A percentile compares a stretch with the other conserved stretches of the same genome.
Conservation (phyloP, 2,329 filamentous ascomycete species). For the Fusarium sp. region DNA sequence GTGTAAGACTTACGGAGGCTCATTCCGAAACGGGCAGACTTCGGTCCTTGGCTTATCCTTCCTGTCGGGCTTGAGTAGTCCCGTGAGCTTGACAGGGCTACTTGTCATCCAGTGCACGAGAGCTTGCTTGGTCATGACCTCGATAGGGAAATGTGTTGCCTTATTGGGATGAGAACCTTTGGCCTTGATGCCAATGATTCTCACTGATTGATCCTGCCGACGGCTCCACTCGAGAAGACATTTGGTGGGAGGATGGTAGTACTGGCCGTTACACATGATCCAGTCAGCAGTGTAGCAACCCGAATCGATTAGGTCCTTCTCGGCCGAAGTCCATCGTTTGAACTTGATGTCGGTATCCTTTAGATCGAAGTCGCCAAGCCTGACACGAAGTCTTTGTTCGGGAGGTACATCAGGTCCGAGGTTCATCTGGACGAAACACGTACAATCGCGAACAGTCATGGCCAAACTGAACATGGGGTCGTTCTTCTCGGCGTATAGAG, state of each 20-base stretch:
- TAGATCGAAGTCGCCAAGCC: conserved; percentile 81
- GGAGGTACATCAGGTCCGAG: conserved; percentile 32
- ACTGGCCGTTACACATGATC: conserved; percentile 51
- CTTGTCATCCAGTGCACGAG: conserved; percentile 37
- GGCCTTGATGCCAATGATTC: conserved; percentile 40
- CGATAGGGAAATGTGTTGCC: conserved; percentile 25
- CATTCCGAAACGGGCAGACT: conserved; percentile 43
- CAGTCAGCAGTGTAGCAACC: conserved; percentile 74
- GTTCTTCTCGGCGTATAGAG: conserved; percentile 56
- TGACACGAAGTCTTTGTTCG: conserved; percentile 60
- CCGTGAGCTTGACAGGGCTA: conserved; percentile 37
- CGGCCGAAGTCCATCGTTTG: conserved; percentile 74
- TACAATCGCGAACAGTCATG: conserved; percentile 86
- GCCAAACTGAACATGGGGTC: conserved; percentile 70
- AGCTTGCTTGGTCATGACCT: conserved; percentile 28
- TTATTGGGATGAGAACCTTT: conserved; percentile 34
- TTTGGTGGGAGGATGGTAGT: conserved; percentile 53
- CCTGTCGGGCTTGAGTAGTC: conserved; percentile 41
- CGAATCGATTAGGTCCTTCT: conserved; percentile 70
- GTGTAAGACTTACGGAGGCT: conserved; percentile 45
- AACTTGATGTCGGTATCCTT: conserved; percentile 77
- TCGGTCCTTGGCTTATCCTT: conserved; percentile 42
- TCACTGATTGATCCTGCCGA: conserved; percentile 33
- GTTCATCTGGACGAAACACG: conserved; percentile 74
- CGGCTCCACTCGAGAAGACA: conserved; percentile 51